Conservation (phyloP, 2,329 filamentous ascomycete genomes). For the Fusarium pilosicola region DNA sequence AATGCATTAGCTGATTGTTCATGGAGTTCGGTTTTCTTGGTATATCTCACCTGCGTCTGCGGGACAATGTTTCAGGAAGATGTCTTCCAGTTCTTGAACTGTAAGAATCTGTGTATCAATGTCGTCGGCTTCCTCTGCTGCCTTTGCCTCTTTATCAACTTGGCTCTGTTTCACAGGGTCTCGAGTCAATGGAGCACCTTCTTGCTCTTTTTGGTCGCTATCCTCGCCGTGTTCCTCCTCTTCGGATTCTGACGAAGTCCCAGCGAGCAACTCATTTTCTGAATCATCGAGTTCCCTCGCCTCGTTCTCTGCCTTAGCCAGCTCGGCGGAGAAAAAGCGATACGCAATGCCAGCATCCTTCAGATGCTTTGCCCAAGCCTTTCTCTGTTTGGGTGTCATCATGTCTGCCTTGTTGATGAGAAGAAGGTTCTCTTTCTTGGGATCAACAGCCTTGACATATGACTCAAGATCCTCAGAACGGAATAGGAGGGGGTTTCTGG, state of each 20-base stretch:
- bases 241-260: constrained; percentile 35
- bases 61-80: constrained; percentile 81
- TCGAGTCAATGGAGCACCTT: constrained; percentile 41
- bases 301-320: constrained; percentile 92
- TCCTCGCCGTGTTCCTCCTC: constrained; percentile 43
- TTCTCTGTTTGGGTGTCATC: constrained; percentile 89
- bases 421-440: constrained; percentile 87
- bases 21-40: background rate
- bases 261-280: constrained; percentile 50
- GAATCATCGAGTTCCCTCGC: constrained; percentile 66
- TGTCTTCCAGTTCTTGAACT: constrained; percentile 88
- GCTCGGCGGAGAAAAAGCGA: constrained; percentile 93
- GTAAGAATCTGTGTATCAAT: constrained; percentile 84
- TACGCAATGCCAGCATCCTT: constrained; percentile 84
- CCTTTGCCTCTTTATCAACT: constrained; percentile 30
- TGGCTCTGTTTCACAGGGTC: constrained; percentile 45
- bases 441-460: constrained; percentile 93
- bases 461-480: constrained; percentile 91
- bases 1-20: constrained; percentile 13
- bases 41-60: constrained; percentile 59
- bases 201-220: constrained; percentile 38
- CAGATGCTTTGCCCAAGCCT: constrained; percentile 88
- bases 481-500: constrained; percentile 92
- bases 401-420: constrained; percentile 99
- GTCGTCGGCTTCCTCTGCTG: constrained; percentile 49